Evolutionary conservation across 177 flowering plant species (phyloP), one percentile per base, ranked within the genome.

Genomic region (Vitis hybrid): DNA sequence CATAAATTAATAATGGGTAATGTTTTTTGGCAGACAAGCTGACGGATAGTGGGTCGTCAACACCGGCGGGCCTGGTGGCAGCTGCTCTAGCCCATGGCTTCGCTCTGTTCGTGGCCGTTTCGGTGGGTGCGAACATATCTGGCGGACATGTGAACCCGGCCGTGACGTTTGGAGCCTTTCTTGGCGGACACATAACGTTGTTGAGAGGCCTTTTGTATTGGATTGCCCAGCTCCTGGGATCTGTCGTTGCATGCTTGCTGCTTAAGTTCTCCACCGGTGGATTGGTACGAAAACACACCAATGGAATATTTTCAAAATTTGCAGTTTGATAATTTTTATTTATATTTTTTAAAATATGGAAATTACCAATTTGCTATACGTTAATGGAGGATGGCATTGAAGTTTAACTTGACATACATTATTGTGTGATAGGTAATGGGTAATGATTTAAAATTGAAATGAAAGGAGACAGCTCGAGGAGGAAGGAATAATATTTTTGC

Each of bases 121-220:
- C 92, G 1, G 88, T 89, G 11, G 90, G 91, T 1, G 94, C 94
- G n/a, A 91, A 89, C 67, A 86, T 88, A 52, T 91, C 96, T 1
- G 96, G 96, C 0, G 96, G 96, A 2, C 96, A 91, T 67, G 94
- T 89, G 18, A 91, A 91, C 70, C 97, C 97, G 3, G 96, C 94
- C 0, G 96, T 91, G 68, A 91, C 96, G 2, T 91, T 91, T 69
- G 94, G 92, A 28, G 90, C 91, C 13, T 86, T 89, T 51, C 0
- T 89, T 2, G 97, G 94, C 11, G 94, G 94, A 12, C 79, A 89
- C 76, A 89, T 91, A n/a, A 80, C 89, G 8, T 64, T 89, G 62
- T 38, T 91, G 71, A 78, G 94, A 52, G 80, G 78, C 20, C 85
- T 88, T 49, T 38, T 88, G 79, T 91, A 89, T 66, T 88, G 94